Evolutionary conservation across 2,329 filamentous ascomycete species (phyloP).

Genomic region (Ophiocordyceps sinensis): DNA sequence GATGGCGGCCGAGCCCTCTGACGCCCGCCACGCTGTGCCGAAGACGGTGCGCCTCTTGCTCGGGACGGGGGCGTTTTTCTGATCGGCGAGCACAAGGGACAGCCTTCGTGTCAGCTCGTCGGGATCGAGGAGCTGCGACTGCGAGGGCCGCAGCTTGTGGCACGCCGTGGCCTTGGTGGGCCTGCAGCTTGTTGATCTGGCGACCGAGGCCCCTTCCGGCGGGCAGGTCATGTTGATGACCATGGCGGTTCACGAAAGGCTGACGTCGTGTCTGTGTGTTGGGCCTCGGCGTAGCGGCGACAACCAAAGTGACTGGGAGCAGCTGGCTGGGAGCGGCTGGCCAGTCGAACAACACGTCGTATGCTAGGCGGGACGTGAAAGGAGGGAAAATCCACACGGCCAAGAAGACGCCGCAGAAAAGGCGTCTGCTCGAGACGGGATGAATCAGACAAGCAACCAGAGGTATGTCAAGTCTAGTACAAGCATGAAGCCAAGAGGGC

Average conservation of each 20-base stretch:
- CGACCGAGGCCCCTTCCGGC: background rate
- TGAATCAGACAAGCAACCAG: no score
- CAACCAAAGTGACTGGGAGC: no score
- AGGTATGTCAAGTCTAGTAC: no score
- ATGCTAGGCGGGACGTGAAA: no score
- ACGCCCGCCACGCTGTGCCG: conserved; percentile 7
- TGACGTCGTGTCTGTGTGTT: no score
- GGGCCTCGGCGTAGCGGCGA: no score
- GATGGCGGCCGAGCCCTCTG: background rate
- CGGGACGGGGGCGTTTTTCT: conserved; percentile 24
- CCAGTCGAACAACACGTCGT: no score
- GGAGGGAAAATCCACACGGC: no score
- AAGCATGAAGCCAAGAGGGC: background rate
- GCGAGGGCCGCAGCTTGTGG: conserved; percentile 7
- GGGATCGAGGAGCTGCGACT: conserved; percentile 30
- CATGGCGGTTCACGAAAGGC: no score
- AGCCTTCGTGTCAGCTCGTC: conserved; percentile 40
- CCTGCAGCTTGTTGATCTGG: background rate
- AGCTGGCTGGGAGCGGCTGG: no score
- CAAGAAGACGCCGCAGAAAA: no score
- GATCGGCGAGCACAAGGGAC: conserved; percentile 33
- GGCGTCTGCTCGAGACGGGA: no score
- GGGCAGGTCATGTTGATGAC: background rate
- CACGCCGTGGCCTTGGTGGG: background rate
- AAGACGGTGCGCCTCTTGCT: conserved; percentile 15